Conservation (phyloP, 257 asterid species). For the Scutellaria minor region DNA sequence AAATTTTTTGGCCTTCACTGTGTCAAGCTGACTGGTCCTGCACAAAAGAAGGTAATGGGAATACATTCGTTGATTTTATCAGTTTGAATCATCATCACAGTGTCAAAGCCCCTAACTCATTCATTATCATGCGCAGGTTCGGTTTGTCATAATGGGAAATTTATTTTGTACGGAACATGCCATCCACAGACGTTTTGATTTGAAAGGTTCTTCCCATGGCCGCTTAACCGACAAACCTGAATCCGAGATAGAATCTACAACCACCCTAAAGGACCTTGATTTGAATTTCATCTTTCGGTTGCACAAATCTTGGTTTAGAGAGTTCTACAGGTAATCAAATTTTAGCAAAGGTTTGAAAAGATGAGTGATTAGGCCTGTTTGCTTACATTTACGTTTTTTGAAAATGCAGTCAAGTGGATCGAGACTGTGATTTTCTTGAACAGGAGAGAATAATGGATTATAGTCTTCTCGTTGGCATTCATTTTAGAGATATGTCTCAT, state of each 20-base stretch:
- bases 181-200: constrained; percentile 86
- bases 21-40: constrained; percentile 83
- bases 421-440: constrained; percentile 92
- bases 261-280: constrained; percentile 95
- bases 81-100: background rate
- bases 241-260: constrained; percentile 80
- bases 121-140: constrained; percentile 55
- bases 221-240: constrained; percentile 84
- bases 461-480: constrained; percentile 88
- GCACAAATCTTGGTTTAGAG: constrained; percentile 70
- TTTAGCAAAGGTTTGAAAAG: background rate
- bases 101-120: constrained; percentile 16
- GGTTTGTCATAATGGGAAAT: constrained; percentile 95
- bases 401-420: constrained; percentile 83
- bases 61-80: background rate
- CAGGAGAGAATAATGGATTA: constrained; percentile 97
- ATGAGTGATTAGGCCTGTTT: too few species aligned
- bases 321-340: constrained; percentile 67
- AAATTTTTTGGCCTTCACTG: constrained; percentile 93
- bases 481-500: constrained; percentile 68
- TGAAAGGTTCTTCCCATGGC: constrained; percentile 96
- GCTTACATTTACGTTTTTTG: background rate
- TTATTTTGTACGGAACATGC: constrained; percentile 74
- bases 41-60: constrained; percentile 81
- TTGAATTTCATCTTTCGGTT: constrained; percentile 83